Conservation (phyloP, 176 grass and related monocot genomes). For the Eleusine indica region DNA sequence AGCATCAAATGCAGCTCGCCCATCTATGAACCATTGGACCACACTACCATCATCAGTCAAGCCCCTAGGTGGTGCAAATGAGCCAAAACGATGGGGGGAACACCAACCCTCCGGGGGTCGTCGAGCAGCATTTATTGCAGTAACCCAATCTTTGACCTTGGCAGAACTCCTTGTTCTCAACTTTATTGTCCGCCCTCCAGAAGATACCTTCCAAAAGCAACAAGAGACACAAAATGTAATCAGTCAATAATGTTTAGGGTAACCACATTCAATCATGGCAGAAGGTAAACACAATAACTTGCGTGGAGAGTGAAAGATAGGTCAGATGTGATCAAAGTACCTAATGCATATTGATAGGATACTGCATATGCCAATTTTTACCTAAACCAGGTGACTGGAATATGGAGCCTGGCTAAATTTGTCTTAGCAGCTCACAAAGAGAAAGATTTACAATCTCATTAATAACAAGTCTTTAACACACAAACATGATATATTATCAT, state of each 20-base stretch:
- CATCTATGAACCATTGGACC: constrained; percentile 90
- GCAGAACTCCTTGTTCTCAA: constrained; percentile 63
- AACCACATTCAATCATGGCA: neutral
- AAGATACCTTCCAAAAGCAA: constrained; percentile 60
- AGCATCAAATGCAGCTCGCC: constrained; percentile 72
- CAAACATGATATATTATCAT: neutral
- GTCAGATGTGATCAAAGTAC: neutral
- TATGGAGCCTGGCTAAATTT: constrained; percentile 9
- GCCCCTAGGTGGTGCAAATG: constrained; percentile 83
- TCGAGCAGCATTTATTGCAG: constrained; percentile 73
- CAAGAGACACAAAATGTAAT: neutral
- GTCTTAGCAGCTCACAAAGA: neutral
- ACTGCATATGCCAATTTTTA: neutral
- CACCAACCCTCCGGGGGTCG: constrained; percentile 71
- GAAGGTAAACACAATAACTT: neutral
- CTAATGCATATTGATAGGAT: neutral
- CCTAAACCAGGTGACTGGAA: neutral
- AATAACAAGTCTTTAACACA: neutral
- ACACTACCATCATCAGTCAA: constrained; percentile 69
- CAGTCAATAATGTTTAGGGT: neutral
- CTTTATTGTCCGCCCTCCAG: constrained; percentile 58
- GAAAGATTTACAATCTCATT: neutral
- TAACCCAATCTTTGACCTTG: constrained; percentile 80
- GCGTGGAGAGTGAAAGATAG: neutral
- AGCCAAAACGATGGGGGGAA: constrained; percentile 71